These are phyloP conservation scores for Plenodomus tracheiphilus DNA, from an alignment of 2,329 filamentous ascomycete genomes.

Conservation along the genomic window DNA sequence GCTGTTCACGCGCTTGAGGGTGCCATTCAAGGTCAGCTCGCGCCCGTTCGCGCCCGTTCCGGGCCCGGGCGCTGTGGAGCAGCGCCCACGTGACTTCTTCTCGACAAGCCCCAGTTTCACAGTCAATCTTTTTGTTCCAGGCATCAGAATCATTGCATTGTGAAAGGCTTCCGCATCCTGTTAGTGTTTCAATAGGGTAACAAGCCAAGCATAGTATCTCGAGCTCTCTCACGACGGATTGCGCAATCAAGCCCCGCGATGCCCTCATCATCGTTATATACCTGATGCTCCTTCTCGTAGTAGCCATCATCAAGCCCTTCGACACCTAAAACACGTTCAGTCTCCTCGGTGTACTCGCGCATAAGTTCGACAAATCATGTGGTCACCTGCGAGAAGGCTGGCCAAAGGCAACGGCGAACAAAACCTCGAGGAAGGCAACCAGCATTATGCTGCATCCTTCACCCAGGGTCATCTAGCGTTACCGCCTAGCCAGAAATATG, in stretches of 20 bases:
- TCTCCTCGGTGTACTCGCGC: background rate
- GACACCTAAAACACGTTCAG: background rate
- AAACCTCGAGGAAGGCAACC: constrained; percentile 62
- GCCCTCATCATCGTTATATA: constrained; percentile 3
- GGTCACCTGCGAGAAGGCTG: background rate
- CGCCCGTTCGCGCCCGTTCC: too few species aligned
- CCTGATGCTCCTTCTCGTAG: too few species aligned
- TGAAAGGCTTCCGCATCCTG: too few species aligned
- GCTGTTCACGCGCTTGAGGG: too few species aligned
- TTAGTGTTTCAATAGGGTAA: background rate
- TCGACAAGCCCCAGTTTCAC: too few species aligned
- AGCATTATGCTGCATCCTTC: constrained; percentile 61
- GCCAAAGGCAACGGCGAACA: constrained; percentile 49
- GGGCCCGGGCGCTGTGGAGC: too few species aligned
- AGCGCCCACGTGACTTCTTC: too few species aligned
- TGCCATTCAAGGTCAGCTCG: too few species aligned
- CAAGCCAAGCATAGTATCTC: background rate
- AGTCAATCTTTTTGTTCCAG: too few species aligned
- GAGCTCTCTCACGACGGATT: background rate
- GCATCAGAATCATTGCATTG: too few species aligned
- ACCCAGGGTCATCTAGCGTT: constrained; percentile 68
- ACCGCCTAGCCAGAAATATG: constrained; percentile 70
- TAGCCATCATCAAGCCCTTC: background rate
- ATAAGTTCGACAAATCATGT: background rate
- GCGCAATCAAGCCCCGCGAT: constrained; percentile 24